phyloP scores from a whole-genome alignment of 2,329 filamentous ascomycete species.

The Colletotrichum plurivorum region DNA sequence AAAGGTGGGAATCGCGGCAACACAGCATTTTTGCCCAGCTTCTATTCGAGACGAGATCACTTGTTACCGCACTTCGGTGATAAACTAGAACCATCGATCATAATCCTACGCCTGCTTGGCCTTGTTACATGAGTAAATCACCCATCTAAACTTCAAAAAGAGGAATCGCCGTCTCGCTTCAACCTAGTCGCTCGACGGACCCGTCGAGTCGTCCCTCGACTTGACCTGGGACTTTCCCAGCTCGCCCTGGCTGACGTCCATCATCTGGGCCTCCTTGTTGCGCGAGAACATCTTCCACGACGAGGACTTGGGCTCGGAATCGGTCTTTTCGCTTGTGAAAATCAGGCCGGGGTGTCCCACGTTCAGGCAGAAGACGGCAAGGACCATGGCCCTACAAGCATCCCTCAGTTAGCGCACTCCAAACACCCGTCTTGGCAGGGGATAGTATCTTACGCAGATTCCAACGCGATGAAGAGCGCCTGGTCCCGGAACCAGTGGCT shows the following conservation, averaged over 20 bases:
- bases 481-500: slow-evolving; percentile 63
- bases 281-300: not conserved
- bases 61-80: too few relatives aligned
- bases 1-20: too few relatives aligned
- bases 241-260: not conserved
- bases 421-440: too few relatives aligned
- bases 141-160: too few relatives aligned
- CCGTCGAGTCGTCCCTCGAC: not conserved
- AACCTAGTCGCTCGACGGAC: not conserved
- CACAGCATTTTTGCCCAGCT: too few relatives aligned
- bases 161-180: too few relatives aligned
- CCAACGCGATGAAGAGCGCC: slow-evolving; percentile 58
- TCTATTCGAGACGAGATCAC: too few relatives aligned
- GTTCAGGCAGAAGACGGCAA: slow-evolving; percentile 20
- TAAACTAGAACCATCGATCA: too few relatives aligned
- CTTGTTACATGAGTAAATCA: too few relatives aligned
- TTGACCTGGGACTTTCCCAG: not conserved
- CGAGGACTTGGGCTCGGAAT: too few relatives aligned
- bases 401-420: not conserved
- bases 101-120: too few relatives aligned
- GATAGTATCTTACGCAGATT: slow-evolving; percentile 50
- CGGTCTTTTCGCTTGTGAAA: not conserved
- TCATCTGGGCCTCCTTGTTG: not conserved
- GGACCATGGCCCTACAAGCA: slow-evolving; percentile 20
- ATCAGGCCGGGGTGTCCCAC: slow-evolving; percentile 33